Evolutionary conservation across 371 early-diverging fungal species (phyloP).

Genomic region (Umbelopsis sp.): DNA sequence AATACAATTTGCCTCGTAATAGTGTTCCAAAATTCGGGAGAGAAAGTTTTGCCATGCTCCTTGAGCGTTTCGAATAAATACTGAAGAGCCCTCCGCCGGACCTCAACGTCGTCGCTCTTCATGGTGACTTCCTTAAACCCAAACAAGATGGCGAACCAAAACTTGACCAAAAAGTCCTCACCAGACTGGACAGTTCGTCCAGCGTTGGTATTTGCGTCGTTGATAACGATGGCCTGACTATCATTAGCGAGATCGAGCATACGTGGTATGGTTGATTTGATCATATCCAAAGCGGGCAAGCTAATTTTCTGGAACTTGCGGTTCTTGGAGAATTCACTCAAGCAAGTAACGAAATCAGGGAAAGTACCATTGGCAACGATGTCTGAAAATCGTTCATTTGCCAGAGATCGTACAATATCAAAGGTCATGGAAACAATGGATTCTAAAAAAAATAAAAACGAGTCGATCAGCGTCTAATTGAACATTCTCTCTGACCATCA

Average conservation of each 20-base stretch:
- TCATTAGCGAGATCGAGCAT: conserved; percentile 52
- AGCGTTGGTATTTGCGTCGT: conserved; percentile 36
- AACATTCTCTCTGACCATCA: too few species aligned
- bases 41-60: conserved; percentile 67
- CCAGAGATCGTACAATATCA: conserved; percentile 66
- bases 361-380: conserved; percentile 72
- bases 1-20: conserved; percentile 84
- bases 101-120: conserved; percentile 88
- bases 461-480: not conserved
- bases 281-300: conserved; percentile 61
- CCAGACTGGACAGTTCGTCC: conserved; percentile 37
- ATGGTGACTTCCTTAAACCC: conserved; percentile 87
- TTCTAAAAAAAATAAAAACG: conserved; percentile 34
- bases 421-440: conserved; percentile 69
- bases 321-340: conserved; percentile 78
- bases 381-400: conserved; percentile 69
- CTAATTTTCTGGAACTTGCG: conserved; percentile 58
- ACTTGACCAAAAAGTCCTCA: conserved; percentile 53
- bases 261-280: conserved; percentile 50
- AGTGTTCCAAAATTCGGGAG: conserved; percentile 82
- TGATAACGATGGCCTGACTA: conserved; percentile 41
- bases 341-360: conserved; percentile 79
- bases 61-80: conserved; percentile 85
- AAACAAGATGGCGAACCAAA: conserved; percentile 87
- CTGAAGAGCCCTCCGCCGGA: conserved; percentile 83